Conservation (phyloP, 2,329 filamentous ascomycete genomes). For the Colletotrichum eleusines region DNA sequence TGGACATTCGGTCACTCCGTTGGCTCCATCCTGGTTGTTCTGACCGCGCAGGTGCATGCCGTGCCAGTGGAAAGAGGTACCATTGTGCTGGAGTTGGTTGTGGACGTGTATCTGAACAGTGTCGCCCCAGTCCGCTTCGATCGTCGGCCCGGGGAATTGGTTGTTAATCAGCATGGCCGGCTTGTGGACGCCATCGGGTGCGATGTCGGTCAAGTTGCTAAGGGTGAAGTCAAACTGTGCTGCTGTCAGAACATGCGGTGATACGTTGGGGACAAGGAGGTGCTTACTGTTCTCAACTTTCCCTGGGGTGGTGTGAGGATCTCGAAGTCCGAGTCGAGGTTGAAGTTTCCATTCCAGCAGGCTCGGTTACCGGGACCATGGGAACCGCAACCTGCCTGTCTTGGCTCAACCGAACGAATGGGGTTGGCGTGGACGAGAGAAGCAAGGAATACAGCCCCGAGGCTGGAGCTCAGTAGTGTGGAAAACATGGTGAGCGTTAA, state of each 20-base stretch:
- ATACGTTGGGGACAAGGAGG: no score
- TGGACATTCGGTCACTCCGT: constrained; percentile 59
- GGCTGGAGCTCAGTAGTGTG: constrained; percentile 17
- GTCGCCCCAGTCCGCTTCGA: constrained; percentile 60
- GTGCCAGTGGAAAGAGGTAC: constrained; percentile 62
- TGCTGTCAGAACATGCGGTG: background rate
- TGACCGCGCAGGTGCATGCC: constrained; percentile 59
- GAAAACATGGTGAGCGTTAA: constrained; percentile 23
- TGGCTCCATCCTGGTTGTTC: constrained; percentile 59
- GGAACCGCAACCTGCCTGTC: constrained; percentile 45
- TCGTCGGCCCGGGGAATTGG: constrained; percentile 62
- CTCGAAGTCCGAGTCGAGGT: constrained; percentile 50
- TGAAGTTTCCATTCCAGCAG: constrained; percentile 51
- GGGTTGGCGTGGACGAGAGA: constrained; percentile 30
- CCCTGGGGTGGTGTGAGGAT: constrained; percentile 44
- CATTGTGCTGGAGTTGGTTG: constrained; percentile 69
- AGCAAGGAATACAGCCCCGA: constrained; percentile 33
- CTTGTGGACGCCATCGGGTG: constrained; percentile 45
- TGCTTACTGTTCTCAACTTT: constrained; percentile 45
- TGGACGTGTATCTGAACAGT: constrained; percentile 66
- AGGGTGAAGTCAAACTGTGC: constrained; percentile 47
- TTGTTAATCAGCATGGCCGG: constrained; percentile 61
- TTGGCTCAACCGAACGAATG: constrained; percentile 21
- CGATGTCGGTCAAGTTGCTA: constrained; percentile 43
- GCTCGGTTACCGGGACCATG: constrained; percentile 48